Evolutionary conservation across 2,329 filamentous ascomycete genomes (phyloP).

Genomic region (Fusarium subtropicale): DNA sequence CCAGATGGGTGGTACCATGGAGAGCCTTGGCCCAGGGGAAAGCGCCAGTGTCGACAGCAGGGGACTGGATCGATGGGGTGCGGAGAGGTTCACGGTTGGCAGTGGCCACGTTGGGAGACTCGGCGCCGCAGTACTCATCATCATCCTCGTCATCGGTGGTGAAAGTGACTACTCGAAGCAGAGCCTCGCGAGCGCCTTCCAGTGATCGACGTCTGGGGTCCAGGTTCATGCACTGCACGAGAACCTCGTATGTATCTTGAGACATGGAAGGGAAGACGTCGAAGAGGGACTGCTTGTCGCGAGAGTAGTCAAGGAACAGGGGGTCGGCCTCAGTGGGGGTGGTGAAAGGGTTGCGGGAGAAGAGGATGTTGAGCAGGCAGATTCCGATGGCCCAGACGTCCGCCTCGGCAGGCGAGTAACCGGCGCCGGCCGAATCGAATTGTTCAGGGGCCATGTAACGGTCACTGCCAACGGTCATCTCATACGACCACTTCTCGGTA

Average conservation of each 20-base stretch:
- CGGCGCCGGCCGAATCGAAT: conserved; percentile 86
- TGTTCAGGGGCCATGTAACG: conserved; percentile 99
- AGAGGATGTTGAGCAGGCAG: conserved; percentile 94
- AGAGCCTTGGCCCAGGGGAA: conserved; percentile 97
- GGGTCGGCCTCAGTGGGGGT: conserved; percentile 91
- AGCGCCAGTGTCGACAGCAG: conserved; percentile 80
- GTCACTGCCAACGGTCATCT: conserved; percentile 95
- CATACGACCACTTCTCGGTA: conserved; percentile 87
- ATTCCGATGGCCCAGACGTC: conserved; percentile 98
- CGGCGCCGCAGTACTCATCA: conserved; percentile 92
- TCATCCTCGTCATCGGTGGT: conserved; percentile 91
- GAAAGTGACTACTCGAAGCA: conserved; percentile 86
- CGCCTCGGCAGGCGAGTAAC: conserved; percentile 92
- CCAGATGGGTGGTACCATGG: conserved; percentile 78
- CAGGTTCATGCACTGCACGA: conserved; percentile 89
- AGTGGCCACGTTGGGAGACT: conserved; percentile 80
- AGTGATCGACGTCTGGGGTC: conserved; percentile 92
- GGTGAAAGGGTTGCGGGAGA: conserved; percentile 96
- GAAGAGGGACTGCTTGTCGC: conserved; percentile 94
- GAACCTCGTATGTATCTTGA: conserved; percentile 95
- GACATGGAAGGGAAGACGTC: conserved; percentile 99
- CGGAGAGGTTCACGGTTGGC: conserved; percentile 95
- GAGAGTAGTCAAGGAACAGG: conserved; percentile 90
- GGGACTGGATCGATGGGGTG: conserved; percentile 93
- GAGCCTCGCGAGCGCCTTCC: conserved; percentile 78